Evolutionary conservation across 2,329 filamentous ascomycete species (phyloP).

Genomic region (Ascochyta koolunga): DNA sequence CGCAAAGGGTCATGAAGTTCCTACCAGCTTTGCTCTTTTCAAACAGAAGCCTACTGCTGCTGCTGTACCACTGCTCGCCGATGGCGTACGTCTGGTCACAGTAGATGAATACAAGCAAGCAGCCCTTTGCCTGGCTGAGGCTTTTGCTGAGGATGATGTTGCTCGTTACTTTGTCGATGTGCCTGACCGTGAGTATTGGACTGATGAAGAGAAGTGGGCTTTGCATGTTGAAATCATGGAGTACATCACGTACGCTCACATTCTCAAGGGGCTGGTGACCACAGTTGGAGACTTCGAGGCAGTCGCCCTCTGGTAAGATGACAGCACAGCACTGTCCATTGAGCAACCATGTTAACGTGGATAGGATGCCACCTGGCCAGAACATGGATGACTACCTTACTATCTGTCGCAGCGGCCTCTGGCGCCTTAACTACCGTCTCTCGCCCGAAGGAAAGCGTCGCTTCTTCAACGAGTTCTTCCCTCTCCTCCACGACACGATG

Average conservation of each 20-base stretch:
- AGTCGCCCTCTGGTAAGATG: slow-evolving; percentile 77
- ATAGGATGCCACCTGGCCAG: slow-evolving; percentile 75
- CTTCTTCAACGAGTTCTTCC: slow-evolving; percentile 79
- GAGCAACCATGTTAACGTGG: slow-evolving; percentile 7
- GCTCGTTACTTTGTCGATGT: slow-evolving; percentile 76
- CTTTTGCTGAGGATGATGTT: slow-evolving; percentile 77
- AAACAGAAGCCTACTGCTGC: slow-evolving; percentile 30
- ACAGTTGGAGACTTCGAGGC: slow-evolving; percentile 79
- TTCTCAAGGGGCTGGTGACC: slow-evolving; percentile 74
- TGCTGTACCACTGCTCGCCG: slow-evolving; percentile 37
- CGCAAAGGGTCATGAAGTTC: slow-evolving; percentile 37
- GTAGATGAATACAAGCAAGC: slow-evolving; percentile 74
- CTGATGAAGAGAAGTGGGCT: slow-evolving; percentile 73
- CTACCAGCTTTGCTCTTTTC: slow-evolving; percentile 37
- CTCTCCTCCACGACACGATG: slow-evolving; percentile 76
- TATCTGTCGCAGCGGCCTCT: slow-evolving; percentile 75
- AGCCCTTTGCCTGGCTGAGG: slow-evolving; percentile 73
- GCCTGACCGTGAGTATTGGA: slow-evolving; percentile 67
- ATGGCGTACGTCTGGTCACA: slow-evolving; percentile 66
- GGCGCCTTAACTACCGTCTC: slow-evolving; percentile 77
- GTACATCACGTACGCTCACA: slow-evolving; percentile 77
- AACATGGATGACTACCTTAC: slow-evolving; percentile 77
- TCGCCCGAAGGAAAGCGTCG: slow-evolving; percentile 73
- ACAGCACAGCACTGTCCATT: neutral
- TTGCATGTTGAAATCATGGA: slow-evolving; percentile 79